phyloP scores from a whole-genome alignment of 2,329 filamentous ascomycete species.

The Colletotrichum trifolii region DNA sequence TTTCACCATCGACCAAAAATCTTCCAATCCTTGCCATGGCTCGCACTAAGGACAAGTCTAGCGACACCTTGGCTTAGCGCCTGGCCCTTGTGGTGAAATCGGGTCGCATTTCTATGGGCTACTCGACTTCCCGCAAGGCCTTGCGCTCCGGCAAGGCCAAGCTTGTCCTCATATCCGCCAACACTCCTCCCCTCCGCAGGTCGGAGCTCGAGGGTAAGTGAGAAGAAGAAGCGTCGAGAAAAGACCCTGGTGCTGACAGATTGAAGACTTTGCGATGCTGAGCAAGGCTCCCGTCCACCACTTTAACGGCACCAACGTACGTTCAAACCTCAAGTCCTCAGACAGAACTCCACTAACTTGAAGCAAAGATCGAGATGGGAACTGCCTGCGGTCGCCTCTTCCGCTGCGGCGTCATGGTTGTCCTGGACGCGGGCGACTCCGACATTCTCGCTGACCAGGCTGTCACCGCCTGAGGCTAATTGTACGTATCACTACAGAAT shows the following conservation, averaged over 20 bases:
- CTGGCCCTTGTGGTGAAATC: constrained; percentile 13
- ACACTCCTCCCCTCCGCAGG: constrained; percentile 6
- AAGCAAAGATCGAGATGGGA: constrained; percentile 8
- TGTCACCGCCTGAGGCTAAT: neutral
- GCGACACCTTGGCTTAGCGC: constrained; percentile 11
- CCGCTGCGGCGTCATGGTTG: constrained; percentile 10
- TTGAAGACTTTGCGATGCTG: constrained; percentile 4
- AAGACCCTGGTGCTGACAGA: neutral
- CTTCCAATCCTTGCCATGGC: neutral
- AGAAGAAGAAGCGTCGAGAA: neutral
- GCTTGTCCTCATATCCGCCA: constrained; percentile 10
- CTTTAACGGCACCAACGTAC: constrained; percentile 7
- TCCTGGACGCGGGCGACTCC: constrained; percentile 11
- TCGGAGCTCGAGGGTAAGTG: constrained; percentile 8
- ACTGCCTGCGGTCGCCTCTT: constrained; percentile 10
- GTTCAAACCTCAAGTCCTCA: neutral
- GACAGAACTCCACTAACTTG: neutral
- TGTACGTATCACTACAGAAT: too few relatives aligned
- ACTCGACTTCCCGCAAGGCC: constrained; percentile 2
- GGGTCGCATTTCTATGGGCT: constrained; percentile 1
- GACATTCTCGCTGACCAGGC: constrained; percentile 9
- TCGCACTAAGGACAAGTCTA: constrained; percentile 13
- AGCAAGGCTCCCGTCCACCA: constrained; percentile 5
- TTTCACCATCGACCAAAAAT: constrained; percentile 1
- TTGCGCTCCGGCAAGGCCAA: constrained; percentile 12